Evolutionary conservation across 495 filamentous ascomycete species (phyloP).

Genomic region (Talaromyces liani): DNA sequence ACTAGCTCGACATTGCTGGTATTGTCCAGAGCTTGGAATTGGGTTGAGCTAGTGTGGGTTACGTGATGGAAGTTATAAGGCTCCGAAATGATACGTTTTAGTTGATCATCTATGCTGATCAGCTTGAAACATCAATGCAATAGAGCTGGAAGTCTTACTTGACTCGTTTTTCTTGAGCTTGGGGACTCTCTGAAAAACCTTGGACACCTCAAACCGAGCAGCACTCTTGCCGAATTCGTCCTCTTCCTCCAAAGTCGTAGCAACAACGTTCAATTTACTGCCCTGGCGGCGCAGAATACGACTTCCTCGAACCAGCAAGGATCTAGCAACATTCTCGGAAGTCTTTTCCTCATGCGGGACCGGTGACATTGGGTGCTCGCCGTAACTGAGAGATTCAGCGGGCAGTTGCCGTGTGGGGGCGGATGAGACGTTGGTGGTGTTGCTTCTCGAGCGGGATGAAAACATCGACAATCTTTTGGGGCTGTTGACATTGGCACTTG

Average conservation of each 20-base stretch:
- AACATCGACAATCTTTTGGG: conserved; percentile 39
- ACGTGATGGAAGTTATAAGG: conserved; percentile 89
- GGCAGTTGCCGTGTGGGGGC: conserved; percentile 29
- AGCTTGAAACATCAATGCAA: not conserved
- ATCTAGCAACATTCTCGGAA: conserved; percentile 28
- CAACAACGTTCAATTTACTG: conserved; percentile 43
- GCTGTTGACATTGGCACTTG: conserved; percentile 27
- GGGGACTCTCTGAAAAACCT: conserved; percentile 25
- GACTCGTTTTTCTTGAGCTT: conserved; percentile 23
- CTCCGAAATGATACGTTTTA: conserved; percentile 58
- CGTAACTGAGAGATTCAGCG: conserved; percentile 32
- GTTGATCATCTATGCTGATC: conserved; percentile 24
- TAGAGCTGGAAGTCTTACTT: conserved; percentile 22
- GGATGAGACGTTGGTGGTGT: conserved; percentile 33
- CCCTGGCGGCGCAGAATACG: conserved; percentile 46
- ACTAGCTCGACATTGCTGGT: conserved; percentile 54
- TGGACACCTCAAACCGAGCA: conserved; percentile 24
- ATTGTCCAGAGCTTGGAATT: conserved; percentile 51
- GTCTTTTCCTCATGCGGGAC: conserved; percentile 27
- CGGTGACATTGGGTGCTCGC: conserved; percentile 19
- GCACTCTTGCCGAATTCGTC: conserved; percentile 32
- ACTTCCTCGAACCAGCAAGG: conserved; percentile 39
- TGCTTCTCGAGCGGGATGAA: conserved; percentile 35
- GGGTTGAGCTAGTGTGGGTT: conserved; percentile 62
- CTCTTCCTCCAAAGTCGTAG: conserved; percentile 36